Percentiles rank a stretch among this genome's conserved stretches.
phyloP scores from a whole-genome alignment of 2,329 filamentous ascomycete genomes.

The Monosporascus sp. region DNA sequence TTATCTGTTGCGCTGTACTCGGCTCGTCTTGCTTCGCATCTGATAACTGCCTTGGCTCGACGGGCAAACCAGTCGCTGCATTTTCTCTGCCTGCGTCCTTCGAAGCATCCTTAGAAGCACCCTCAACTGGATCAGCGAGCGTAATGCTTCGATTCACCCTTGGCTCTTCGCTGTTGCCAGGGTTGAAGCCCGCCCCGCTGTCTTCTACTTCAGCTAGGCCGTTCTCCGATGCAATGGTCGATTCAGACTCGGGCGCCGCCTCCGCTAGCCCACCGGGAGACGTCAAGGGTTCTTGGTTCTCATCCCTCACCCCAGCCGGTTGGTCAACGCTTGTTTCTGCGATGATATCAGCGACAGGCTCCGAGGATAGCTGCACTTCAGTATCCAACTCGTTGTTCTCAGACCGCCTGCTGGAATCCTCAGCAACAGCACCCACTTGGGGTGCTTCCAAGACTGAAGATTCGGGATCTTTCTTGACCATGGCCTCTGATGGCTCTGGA shows the following conservation, averaged over 20 bases:
- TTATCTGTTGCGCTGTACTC: neutral
- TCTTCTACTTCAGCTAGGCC: conserved; percentile 10
- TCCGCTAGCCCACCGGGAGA: neutral
- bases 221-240: conserved; percentile 3
- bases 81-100: conserved; percentile 2
- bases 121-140: conserved; percentile 14
- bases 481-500: conserved; percentile 2
- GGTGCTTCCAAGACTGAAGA: neutral
- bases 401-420: neutral
- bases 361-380: conserved; percentile 1
- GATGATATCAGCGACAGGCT: conserved; percentile 2
- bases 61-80: conserved; percentile 4
- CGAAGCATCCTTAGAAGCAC: conserved; percentile 9
- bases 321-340: conserved; percentile 2
- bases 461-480: neutral
- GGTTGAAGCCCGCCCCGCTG: conserved; percentile 2
- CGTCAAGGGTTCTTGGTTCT: conserved; percentile 3
- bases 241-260: conserved; percentile 8
- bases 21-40: neutral
- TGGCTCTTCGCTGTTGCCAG: conserved; percentile 10
- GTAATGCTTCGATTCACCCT: conserved; percentile 20
- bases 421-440: neutral
- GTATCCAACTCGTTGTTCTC: neutral
- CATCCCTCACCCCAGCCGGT: conserved; percentile 1
- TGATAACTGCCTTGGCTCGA: conserved; percentile 1